Evolutionary conservation across 495 filamentous ascomycete genomes (phyloP).

Genomic region (Penicillium waksmanii): DNA sequence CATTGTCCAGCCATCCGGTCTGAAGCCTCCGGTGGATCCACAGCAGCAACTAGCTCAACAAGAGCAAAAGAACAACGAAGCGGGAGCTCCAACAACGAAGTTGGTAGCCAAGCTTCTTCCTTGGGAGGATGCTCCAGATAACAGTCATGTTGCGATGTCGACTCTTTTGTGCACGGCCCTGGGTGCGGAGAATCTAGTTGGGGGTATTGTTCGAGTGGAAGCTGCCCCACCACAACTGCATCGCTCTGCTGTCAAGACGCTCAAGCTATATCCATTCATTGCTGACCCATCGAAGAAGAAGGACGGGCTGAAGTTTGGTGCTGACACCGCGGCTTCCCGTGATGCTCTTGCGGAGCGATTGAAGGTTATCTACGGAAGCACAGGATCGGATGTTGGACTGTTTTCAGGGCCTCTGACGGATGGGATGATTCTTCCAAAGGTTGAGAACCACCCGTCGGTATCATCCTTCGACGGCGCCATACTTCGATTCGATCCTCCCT

Average conservation of each 20-base stretch:
- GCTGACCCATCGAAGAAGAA: constrained; percentile 53
- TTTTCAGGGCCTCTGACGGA: constrained; percentile 89
- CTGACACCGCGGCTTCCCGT: constrained; percentile 75
- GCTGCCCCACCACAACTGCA: constrained; percentile 65
- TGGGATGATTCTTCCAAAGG: constrained; percentile 70
- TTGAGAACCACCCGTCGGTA: constrained; percentile 40
- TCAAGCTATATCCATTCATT: constrained; percentile 82
- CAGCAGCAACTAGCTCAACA: constrained; percentile 68
- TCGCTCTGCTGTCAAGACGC: constrained; percentile 51
- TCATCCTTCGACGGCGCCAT: constrained; percentile 68
- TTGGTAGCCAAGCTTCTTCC: constrained; percentile 72
- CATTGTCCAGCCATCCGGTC: constrained; percentile 76
- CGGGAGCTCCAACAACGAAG: constrained; percentile 65
- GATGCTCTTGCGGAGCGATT: constrained; percentile 64
- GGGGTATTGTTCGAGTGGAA: constrained; percentile 85
- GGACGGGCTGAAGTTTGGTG: constrained; percentile 82
- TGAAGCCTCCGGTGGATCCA: constrained; percentile 75
- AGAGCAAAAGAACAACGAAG: constrained; percentile 57
- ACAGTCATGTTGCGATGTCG: constrained; percentile 76
- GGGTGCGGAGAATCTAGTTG: constrained; percentile 71
- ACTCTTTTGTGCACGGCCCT: constrained; percentile 72
- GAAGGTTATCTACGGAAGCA: constrained; percentile 49
- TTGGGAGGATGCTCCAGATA: constrained; percentile 89
- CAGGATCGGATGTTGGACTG: constrained; percentile 53
- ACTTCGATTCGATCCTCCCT: constrained; percentile 69